phyloP scores from a whole-genome alignment of 345 rosid species.

The Brassica carinata region DNA sequence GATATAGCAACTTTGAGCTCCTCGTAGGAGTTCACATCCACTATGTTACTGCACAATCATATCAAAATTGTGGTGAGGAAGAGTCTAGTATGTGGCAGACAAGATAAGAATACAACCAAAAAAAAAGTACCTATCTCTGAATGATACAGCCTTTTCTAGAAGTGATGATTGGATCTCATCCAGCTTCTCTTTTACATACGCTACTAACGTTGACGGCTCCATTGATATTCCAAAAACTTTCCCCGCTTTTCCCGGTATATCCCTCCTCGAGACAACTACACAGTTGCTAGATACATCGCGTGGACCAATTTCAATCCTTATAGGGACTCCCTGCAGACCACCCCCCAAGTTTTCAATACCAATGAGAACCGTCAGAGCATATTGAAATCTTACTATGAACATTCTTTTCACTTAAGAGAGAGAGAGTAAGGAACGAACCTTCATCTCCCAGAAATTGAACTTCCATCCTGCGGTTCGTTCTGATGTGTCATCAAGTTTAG shows the following conservation, averaged over 20 bases:
- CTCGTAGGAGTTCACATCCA: conserved; percentile 81
- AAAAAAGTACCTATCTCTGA: conserved; percentile 72
- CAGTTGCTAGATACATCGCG: conserved; percentile 80
- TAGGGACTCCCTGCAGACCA: conserved; percentile 68
- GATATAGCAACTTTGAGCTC: conserved; percentile 80
- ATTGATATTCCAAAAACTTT: conserved; percentile 80
- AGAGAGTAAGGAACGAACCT: conserved; percentile 47
- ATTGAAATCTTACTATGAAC: not conserved
- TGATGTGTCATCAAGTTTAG: conserved; percentile 87
- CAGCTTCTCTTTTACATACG: conserved; percentile 83
- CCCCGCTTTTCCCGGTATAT: conserved; percentile 89
- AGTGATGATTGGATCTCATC: conserved; percentile 89
- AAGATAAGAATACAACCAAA: conserved; percentile 4
- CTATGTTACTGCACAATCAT: conserved; percentile 66
- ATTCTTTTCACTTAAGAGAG: not conserved
- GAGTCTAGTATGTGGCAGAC: not conserved
- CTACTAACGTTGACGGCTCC: conserved; percentile 68
- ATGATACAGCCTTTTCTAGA: conserved; percentile 62
- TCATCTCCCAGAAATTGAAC: conserved; percentile 97
- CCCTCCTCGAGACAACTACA: conserved; percentile 89
- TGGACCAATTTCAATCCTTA: conserved; percentile 95
- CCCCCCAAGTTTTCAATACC: conserved; percentile 8
- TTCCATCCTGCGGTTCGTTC: conserved; percentile 92
- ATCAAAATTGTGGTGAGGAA: not conserved
- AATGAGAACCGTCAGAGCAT: conserved; percentile 10